Base-by-base conservation (phyloP, 2,329 filamentous ascomycete genomes). In the Apiospora sp. region DNA sequence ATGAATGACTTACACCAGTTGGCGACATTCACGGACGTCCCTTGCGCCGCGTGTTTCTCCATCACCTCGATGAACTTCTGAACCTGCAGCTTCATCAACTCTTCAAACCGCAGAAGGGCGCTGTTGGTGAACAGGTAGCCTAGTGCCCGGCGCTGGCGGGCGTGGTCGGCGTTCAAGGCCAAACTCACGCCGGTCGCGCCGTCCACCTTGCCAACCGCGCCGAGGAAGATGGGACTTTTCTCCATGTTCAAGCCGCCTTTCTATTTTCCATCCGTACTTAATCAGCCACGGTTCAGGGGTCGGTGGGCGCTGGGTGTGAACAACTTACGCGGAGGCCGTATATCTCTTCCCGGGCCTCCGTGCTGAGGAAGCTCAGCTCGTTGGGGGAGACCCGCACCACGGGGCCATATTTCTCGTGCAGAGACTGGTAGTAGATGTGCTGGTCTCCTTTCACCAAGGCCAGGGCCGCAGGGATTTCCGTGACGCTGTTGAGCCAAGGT, bases 281-380 rank as follows among this genome's bases (percentile, higher is more conserved):
- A 16, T 30, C 61, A 30, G 27, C 22, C 41, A 3, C 22, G 6
- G 3, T 7, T 7, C 19, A 7, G 6, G 7, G 22, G 46, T 3
- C 8, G 2, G 14, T 2, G 8, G 22, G 22, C 3, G 16, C 13
- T 8, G 16, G 1, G 30, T 10, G 12, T 0, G 12, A 19, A 7
- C 4, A 14, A 70, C 77, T 48, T 73, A 80, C 79, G 10, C 75
- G 75, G 68, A 76, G 69, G 0, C 78, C 76, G 30, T 79, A 79
- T 5, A 80, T 80, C n/a, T 79, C 77, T 24, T 80, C 76, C 68
- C 78, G 77, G 1, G 79, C 79, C n/a, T 76, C 71, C 41, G 75
- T 73, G 14, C 74, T 73, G 68, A 76, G 75, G 68, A 80, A 80
- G 67, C 74, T 78, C n/a, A 80, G 72, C 61, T 80, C 79, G 44